Percentiles rank a stretch among this genome's conserved stretches.
Conservation (phyloP, 2,329 filamentous ascomycete genomes). For the Aspergillus uvarum region DNA sequence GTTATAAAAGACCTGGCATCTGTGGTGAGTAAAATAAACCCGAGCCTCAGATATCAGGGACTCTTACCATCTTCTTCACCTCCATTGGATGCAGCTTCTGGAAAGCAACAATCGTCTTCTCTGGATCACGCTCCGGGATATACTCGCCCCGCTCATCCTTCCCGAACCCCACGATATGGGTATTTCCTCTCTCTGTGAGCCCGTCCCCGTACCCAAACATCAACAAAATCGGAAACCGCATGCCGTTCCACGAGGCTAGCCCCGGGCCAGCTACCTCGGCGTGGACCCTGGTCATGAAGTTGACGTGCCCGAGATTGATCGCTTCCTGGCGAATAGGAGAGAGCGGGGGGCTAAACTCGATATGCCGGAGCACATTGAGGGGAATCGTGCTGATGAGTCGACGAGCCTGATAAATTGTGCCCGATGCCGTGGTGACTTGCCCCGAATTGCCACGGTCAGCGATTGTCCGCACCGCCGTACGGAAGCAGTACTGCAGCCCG, state of each 20-base stretch:
- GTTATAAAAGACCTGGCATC: too few species aligned
- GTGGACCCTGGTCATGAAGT: constrained; percentile 24
- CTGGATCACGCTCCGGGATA: too few species aligned
- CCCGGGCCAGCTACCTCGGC: constrained; percentile 15
- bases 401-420: constrained; percentile 15
- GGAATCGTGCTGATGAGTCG: constrained; percentile 31
- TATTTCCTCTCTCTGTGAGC: too few species aligned
- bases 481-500: constrained; percentile 30
- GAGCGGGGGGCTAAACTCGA: constrained; percentile 22
- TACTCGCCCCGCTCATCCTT: too few species aligned
- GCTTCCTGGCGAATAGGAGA: constrained; percentile 19
- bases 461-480: constrained; percentile 23
- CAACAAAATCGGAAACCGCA: too few species aligned
- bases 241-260: background rate
- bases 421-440: background rate
- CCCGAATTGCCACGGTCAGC: constrained; percentile 1
- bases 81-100: too few species aligned
- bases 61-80: too few species aligned
- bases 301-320: constrained; percentile 17
- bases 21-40: too few species aligned
- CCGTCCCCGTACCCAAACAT: too few species aligned
- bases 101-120: too few species aligned
- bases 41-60: too few species aligned
- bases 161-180: too few species aligned
- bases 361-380: constrained; percentile 18